Evolutionary conservation across 148 eudicot species (phyloP).

Genomic region (Amaranthus cruentus): DNA sequence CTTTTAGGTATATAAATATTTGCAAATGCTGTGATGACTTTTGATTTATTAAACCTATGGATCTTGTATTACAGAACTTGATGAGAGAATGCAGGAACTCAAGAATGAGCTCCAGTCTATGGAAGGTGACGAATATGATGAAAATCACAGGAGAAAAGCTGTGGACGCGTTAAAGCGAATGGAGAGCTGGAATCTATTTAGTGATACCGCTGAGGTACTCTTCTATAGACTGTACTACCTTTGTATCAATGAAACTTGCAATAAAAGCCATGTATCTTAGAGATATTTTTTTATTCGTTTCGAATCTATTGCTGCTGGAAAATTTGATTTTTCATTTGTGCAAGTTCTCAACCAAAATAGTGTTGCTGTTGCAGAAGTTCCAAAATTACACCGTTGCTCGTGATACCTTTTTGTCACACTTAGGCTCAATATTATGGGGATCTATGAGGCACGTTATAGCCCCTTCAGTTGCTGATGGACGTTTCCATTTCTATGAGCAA

Average conservation of each 20-base stretch:
- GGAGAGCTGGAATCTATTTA: slow-evolving; percentile 93
- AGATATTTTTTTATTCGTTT: neutral
- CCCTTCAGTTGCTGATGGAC: slow-evolving; percentile 88
- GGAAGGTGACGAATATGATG: slow-evolving; percentile 72
- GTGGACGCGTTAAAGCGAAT: slow-evolving; percentile 77
- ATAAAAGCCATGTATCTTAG: neutral
- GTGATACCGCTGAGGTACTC: slow-evolving; percentile 67
- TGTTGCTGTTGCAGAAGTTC: slow-evolving; percentile 54
- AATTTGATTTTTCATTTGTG: slow-evolving; percentile 7
- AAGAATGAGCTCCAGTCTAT: slow-evolving; percentile 77
- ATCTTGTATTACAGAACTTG: slow-evolving; percentile 57
- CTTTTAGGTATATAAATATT: neutral
- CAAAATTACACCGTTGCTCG: slow-evolving; percentile 93
- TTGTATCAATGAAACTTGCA: neutral
- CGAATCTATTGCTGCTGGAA: slow-evolving; percentile 1
- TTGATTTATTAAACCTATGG: slow-evolving; percentile 13
- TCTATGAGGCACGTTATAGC: slow-evolving; percentile 90
- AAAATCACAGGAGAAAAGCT: slow-evolving; percentile 69
- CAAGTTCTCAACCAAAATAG: slow-evolving; percentile 7
- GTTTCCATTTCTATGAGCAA: slow-evolving; percentile 85
- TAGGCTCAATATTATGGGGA: slow-evolving; percentile 93
- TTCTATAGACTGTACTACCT: neutral
- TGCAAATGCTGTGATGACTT: neutral
- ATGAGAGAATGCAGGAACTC: slow-evolving; percentile 88
- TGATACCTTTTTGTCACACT: slow-evolving; percentile 82